A percentile compares a stretch with the other conserved stretches of the same genome.
phyloP scores from a whole-genome alignment of 352 stramenopile genomes.

The Pythium monospermum region DNA sequence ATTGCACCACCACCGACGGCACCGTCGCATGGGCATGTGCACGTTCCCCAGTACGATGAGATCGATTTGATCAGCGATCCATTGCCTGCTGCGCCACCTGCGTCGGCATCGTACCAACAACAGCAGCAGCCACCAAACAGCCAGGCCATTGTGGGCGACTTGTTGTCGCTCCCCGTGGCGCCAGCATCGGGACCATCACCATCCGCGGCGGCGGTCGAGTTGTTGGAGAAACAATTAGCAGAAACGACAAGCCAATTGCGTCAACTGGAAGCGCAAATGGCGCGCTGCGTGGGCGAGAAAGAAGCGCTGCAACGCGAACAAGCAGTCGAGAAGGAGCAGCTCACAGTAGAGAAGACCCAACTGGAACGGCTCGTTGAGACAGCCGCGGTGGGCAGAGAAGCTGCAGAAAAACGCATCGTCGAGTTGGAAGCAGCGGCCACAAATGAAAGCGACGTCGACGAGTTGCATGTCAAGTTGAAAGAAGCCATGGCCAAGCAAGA shows the following conservation, averaged over 20 bases:
- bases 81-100: constrained; percentile 4
- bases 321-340: constrained; percentile 6
- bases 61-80: constrained; percentile 45
- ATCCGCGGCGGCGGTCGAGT: background rate
- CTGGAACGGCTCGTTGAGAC: constrained; percentile 26
- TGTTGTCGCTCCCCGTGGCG: constrained; percentile 14
- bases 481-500: too few species aligned
- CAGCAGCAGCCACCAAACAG: constrained; percentile 1
- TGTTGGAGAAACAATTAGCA: constrained; percentile 29
- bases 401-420: background rate
- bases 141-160: constrained; percentile 12
- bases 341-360: constrained; percentile 12
- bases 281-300: constrained; percentile 19
- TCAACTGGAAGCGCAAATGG: constrained; percentile 35
- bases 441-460: too few species aligned
- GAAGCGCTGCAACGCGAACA: constrained; percentile 22
- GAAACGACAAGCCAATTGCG: constrained; percentile 38
- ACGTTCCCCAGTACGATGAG: constrained; percentile 39
- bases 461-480: too few species aligned
- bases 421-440: constrained; percentile 9
- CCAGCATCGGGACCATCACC: background rate
- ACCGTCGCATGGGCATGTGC: constrained; percentile 2
- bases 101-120: background rate
- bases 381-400: constrained; percentile 10
- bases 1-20: too few species aligned